Evolutionary conservation across 192 early-diverging fungal genomes (phyloP).

Genomic region (Haplosporangium gracile): DNA sequence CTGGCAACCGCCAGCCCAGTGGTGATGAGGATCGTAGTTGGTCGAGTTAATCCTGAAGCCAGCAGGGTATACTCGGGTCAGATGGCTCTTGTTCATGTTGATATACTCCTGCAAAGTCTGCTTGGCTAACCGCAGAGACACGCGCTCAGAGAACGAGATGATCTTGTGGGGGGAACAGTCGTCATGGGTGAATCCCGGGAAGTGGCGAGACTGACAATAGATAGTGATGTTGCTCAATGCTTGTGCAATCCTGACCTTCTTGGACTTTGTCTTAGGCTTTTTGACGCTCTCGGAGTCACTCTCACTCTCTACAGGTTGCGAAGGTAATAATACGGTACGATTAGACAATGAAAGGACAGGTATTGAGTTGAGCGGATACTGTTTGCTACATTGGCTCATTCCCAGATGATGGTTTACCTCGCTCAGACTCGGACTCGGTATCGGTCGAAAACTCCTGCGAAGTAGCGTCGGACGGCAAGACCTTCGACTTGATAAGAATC

Average conservation of each 20-base stretch:
- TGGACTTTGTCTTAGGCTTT: constrained; percentile 45
- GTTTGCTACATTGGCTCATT: not conserved
- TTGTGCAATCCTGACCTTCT: constrained; percentile 61
- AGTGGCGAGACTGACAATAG: constrained; percentile 74
- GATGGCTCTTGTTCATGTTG: constrained; percentile 67
- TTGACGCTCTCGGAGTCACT: constrained; percentile 31
- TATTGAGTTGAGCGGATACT: not conserved
- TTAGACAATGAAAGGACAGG: not conserved
- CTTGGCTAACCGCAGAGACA: constrained; percentile 66
- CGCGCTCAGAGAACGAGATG: constrained; percentile 80
- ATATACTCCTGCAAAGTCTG: constrained; percentile 66
- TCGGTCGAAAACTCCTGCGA: constrained; percentile 53
- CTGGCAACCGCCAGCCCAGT: constrained; percentile 87
- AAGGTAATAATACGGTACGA: not conserved
- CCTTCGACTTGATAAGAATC: constrained; percentile 83
- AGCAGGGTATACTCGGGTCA: constrained; percentile 87
- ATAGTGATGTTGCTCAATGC: constrained; percentile 70
- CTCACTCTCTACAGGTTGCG: constrained; percentile 32
- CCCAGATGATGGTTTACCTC: constrained; percentile 35
- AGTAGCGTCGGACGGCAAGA: constrained; percentile 18
- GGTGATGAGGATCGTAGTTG: constrained; percentile 87
- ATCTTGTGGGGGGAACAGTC: constrained; percentile 64
- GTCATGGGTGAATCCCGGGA: constrained; percentile 69
- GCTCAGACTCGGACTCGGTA: constrained; percentile 57
- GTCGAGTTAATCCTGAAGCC: constrained; percentile 82